phyloP scores from a whole-genome alignment of 1,284 basidiomycete genomes.

The Moesziomyces antarcticus region DNA sequence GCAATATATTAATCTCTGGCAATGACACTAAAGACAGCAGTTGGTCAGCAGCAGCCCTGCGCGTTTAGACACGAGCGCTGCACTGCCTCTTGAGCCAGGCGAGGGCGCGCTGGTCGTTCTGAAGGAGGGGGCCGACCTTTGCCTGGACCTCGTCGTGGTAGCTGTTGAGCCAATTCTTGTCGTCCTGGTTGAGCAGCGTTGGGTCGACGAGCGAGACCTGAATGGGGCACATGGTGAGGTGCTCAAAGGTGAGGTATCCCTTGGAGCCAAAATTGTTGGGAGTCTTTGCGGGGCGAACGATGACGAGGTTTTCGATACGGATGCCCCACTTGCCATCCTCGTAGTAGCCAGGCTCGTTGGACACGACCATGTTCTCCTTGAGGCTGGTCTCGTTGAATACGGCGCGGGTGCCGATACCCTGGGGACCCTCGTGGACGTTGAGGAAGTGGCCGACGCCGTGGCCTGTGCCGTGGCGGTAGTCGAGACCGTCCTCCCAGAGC shows the following conservation, averaged over 20 bases:
- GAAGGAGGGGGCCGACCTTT: conserved; percentile 82
- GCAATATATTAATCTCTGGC: no score
- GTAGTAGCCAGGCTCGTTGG: conserved; percentile 85
- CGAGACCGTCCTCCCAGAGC: conserved; percentile 87
- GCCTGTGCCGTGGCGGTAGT: conserved; percentile 72
- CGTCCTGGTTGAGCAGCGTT: conserved; percentile 75
- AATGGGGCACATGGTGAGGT: conserved; percentile 74
- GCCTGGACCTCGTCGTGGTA: conserved; percentile 83
- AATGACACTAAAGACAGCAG: no score
- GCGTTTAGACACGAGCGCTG: conserved; percentile 16
- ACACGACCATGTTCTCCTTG: conserved; percentile 65
- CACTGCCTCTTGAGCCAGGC: conserved; percentile 80
- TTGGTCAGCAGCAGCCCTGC: not conserved
- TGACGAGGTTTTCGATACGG: conserved; percentile 80
- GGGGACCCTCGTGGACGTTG: conserved; percentile 66
- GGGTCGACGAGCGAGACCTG: conserved; percentile 84
- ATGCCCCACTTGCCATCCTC: conserved; percentile 91
- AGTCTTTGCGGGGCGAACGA: conserved; percentile 70
- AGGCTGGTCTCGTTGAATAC: conserved; percentile 66
- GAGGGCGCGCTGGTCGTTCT: conserved; percentile 78
- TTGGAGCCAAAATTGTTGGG: conserved; percentile 82
- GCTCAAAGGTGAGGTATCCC: conserved; percentile 57
- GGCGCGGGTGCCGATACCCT: conserved; percentile 64
- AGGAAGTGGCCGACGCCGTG: conserved; percentile 64
- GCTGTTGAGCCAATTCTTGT: conserved; percentile 83